Base-by-base conservation (phyloP, 139 green algal genomes). In the Chlamydomonas asymmetrica region DNA sequence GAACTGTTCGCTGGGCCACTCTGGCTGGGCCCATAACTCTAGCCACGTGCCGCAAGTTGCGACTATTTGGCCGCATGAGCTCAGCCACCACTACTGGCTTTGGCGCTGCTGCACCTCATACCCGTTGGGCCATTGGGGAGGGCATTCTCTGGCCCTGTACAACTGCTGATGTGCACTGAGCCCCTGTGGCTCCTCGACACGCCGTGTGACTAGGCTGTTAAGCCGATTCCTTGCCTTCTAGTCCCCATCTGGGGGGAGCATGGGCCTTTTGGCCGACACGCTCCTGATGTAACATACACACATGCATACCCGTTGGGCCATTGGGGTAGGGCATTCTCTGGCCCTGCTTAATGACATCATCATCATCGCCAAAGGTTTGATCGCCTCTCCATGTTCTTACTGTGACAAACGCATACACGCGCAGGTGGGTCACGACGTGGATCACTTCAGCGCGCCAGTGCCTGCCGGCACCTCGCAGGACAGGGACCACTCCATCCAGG, bases 401-500 rank as follows among this genome's bases (percentile, higher is more conserved):
- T 39, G 22, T 25, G 57, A 39, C n/a, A 13, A 25, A 34, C 10
- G 20, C 18, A 20, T 32, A 18, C 57, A 64, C 18, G 57, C 16
- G 16, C 48, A 79, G 73, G 63, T 71, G 37, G 49, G 38, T 2
- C 63, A 79, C 63, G 84, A 87, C 60, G 70, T 76, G 0, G 93
- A 96, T 57, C 89, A 97, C 85, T 97, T 97, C 85, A 92, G 82
- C 2, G 72, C 82, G 35, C 88, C 90, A 23, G 83, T 81, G 9
- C 56, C 66, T 29, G 66, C 65, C 23, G 75, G 64, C n/a, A 71
- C 66, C 59, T 71, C 63, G 41, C 9, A 43, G 1, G 68, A 81
- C 69, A 79, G 74, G 40, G n/a, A 75, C 57, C 68, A 81, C 45
- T 81, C 61, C 54, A 85, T 81, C 22, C 31, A 34, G 59, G 71